A percentile compares a stretch with the other conserved stretches of the same genome.
Evolutionary conservation across 2,329 filamentous ascomycete species (phyloP).

Genomic region (Stenocarpella maydis): DNA sequence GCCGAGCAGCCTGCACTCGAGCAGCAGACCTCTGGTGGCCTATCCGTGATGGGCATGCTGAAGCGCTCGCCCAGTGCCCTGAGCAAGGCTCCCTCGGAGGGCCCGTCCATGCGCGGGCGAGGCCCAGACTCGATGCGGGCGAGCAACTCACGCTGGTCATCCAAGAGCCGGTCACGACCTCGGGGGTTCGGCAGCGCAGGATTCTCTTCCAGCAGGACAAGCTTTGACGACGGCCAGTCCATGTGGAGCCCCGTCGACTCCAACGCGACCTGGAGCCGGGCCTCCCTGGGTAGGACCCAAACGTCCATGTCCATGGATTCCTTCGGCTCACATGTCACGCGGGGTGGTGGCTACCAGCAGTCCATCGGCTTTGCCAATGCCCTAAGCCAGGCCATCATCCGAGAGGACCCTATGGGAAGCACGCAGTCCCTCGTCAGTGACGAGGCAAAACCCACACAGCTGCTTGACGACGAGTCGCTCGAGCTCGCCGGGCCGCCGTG

Average conservation of each 20-base stretch:
- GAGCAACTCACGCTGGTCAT: slow-evolving; percentile 76
- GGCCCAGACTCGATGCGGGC: slow-evolving; percentile 64
- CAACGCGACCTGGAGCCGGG: slow-evolving; percentile 96
- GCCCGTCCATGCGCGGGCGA: slow-evolving; percentile 74
- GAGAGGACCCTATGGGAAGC: slow-evolving; percentile 73
- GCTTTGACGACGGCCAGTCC: slow-evolving; percentile 88
- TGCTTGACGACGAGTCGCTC: slow-evolving; percentile 91
- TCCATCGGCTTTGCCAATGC: slow-evolving; percentile 98
- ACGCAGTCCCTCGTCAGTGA: slow-evolving; percentile 65
- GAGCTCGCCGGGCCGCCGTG: slow-evolving; percentile 94
- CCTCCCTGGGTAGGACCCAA: slow-evolving; percentile 89
- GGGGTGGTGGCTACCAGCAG: slow-evolving; percentile 85
- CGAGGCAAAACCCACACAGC: slow-evolving; percentile 64
- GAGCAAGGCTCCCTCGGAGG: slow-evolving; percentile 92
- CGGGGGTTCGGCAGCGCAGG: slow-evolving; percentile 79
- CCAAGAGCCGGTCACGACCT: slow-evolving; percentile 85
- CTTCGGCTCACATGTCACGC: slow-evolving; percentile 77
- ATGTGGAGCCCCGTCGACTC: slow-evolving; percentile 86
- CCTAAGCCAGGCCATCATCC: slow-evolving; percentile 93
- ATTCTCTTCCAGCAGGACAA: slow-evolving; percentile 90
- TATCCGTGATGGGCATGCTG: slow-evolving; percentile 80
- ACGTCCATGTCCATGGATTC: slow-evolving; percentile 94
- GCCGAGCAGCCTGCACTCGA: slow-evolving; percentile 59
- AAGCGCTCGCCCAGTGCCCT: slow-evolving; percentile 89
- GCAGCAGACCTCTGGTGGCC: slow-evolving; percentile 57